Evolutionary conservation across 768 basidiomycete genomes (phyloP), one percentile per base, ranked within the genome.

Genomic region (Mycena indigotica): DNA sequence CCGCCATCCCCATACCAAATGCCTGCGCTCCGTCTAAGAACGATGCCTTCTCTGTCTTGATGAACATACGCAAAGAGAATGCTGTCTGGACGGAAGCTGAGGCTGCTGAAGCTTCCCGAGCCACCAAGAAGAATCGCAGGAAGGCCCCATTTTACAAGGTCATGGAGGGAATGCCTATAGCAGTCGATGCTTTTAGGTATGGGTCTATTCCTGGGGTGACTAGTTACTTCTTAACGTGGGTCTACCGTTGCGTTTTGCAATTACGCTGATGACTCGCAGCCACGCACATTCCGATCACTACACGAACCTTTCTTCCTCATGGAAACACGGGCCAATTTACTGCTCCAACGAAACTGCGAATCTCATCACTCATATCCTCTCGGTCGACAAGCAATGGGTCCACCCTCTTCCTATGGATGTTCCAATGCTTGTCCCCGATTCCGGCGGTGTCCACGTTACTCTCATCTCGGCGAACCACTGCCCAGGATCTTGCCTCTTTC

Each of bases 381-480:
- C 84, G 8, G 95, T 99, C 8, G 88, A 95, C 68, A 81, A 79
- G 49, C 84, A 89, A 75, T 98, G 93, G 93, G 88, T 99, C 0
- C 81, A 89, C 65, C 85, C 93, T 4, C 77, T 98, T 3, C 91
- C 93, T 1, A 84, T 94, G 82, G 84, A 97, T 70, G 75, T 76
- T 0, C 81, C 93, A 0, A 87, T 84, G 0, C 69, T 84, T 29
- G 80, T 97, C 54, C 93, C 96, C 1, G 74, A 91, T 63, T 93
- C 93, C 0, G 84, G 85, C 25, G 95, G 95, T 2, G 92, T 98
- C 30, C 77, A 75, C 32, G 95, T 98, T 4, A 98, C 94, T 2
- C 83, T 95, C 38, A 93, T 99, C n/a, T 93, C 97, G 66, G 97
- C 96, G 10, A 98, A 99, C 70, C 97, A 98, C 68, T 98, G 96